A percentile compares a stretch with the other conserved stretches of the same genome.
Evolutionary conservation across 805 yeast species (phyloP).

Genomic region (Ogataea nitratoaversa): DNA sequence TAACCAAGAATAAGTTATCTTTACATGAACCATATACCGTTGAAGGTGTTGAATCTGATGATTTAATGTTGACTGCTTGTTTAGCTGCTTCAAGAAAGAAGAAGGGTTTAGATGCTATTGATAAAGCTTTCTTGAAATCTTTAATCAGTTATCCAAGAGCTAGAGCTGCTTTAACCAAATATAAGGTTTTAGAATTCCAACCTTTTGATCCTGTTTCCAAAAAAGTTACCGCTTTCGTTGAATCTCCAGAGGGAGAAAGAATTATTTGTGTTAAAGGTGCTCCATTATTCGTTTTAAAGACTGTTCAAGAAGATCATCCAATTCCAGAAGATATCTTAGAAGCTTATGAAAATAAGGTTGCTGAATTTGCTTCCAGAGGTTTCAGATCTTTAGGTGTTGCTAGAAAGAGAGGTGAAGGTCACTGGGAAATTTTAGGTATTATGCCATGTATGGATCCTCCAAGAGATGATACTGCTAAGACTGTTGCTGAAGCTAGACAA

Average conservation of each 20-base stretch:
- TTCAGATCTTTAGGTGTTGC: slow-evolving; percentile 98
- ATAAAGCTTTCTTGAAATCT: slow-evolving; percentile 88
- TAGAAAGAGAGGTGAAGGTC: slow-evolving; percentile 95
- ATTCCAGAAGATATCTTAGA: slow-evolving; percentile 88
- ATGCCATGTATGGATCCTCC: slow-evolving; percentile 99
- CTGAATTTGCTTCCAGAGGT: slow-evolving; percentile 96
- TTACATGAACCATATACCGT: slow-evolving; percentile 97
- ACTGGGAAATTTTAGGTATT: slow-evolving; percentile 95
- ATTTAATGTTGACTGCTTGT: slow-evolving; percentile 90
- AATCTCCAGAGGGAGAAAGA: slow-evolving; percentile 92
- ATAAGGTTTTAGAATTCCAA: slow-evolving; percentile 90
- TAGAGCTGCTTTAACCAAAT: slow-evolving; percentile 82
- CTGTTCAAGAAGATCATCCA: slow-evolving; percentile 94
- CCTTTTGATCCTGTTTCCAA: slow-evolving; percentile 97
- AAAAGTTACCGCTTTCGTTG: slow-evolving; percentile 90
- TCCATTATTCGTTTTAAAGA: slow-evolving; percentile 90
- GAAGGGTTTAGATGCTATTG: slow-evolving; percentile 94
- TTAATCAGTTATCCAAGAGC: slow-evolving; percentile 84
- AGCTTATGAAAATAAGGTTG: slow-evolving; percentile 93
- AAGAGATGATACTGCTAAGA: slow-evolving; percentile 93
- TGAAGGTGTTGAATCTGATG: slow-evolving; percentile 94
- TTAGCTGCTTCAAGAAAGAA: slow-evolving; percentile 92
- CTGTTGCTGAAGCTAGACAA: slow-evolving; percentile 83
- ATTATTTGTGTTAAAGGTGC: slow-evolving; percentile 96
- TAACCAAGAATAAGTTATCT: slow-evolving; percentile 94